Evolutionary conservation across 129 eudicot genomes (phyloP), one percentile per base, ranked within the genome.

Genomic region (Centrapalus pauciflorus): DNA sequence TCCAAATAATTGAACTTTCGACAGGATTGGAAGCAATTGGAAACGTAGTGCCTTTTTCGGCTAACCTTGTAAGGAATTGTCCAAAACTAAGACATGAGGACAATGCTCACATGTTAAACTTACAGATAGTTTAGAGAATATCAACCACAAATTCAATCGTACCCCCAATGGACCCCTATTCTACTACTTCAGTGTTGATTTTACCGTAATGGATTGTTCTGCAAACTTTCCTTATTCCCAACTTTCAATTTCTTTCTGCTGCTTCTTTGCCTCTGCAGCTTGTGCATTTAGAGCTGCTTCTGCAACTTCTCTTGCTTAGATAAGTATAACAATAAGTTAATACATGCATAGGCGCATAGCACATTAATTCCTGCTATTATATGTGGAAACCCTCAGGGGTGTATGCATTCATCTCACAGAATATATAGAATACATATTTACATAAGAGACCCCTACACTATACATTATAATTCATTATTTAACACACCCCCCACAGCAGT

Each of bases 151-250:
- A 35, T 57, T 69, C 67, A 51, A 65, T 19, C 70, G 60, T 81
- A 90, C 98, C 98, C 81, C 98, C 98, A 69, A 91, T 69, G 4
- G 90, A 62, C 20, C 88, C 96, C 29, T 73, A 68, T 72, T 91
- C 95, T 26, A 91, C 76, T 69, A 91, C 96, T 70, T 81, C 85
- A 52, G 72, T 81, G 71, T 88, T 95, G 20, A 91, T 81, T 73
- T 73, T 55, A 95, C 90, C 80, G 81, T 83, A 65, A 91, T 85
- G 37, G 94, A 88, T 73, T 85, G 79, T 24, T 78, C 61, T 57
- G 95, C 88, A 73, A 82, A 72, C 74, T 90, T 90, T 30, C 94
- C 96, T 49, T 85, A 83, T 58, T 88, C 95, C 96, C 94, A 91
- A 66, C 79, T 87, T 67, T 85, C 81, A 69, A 74, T 78, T 61